Conservation (phyloP, 1,139 yeast genomes). For the Geotrichum macrosporum region DNA sequence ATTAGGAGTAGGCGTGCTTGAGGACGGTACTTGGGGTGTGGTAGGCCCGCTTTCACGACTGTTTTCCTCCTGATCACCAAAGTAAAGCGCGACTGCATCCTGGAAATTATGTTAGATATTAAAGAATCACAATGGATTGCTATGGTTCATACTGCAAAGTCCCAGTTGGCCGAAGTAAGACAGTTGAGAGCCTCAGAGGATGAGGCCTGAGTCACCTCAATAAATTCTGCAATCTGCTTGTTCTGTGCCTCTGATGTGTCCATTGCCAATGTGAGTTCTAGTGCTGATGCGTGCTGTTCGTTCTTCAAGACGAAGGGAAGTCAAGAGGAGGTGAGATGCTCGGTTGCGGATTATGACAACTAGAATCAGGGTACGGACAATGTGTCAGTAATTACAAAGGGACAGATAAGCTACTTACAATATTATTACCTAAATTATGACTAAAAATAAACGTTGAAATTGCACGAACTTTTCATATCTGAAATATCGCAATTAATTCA, state of each 20-base stretch:
- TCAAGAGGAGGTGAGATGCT: no score
- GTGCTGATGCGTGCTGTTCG: no score
- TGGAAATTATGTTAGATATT: not conserved
- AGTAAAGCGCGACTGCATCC: slow-evolving; percentile 14
- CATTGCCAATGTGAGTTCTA: no score
- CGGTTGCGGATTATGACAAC: no score
- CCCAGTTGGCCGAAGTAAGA: slow-evolving; percentile 41
- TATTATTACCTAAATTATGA: no score
- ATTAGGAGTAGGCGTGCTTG: slow-evolving; percentile 9
- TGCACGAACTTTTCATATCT: no score
- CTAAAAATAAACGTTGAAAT: no score
- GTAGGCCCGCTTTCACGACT: slow-evolving; percentile 3
- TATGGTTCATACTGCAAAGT: slow-evolving; percentile 34
- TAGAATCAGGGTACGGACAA: no score
- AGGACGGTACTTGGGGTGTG: slow-evolving; percentile 5
- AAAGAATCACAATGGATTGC: slow-evolving; percentile 13
- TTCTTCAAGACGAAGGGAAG: no score
- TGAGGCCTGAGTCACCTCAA: slow-evolving; percentile 46
- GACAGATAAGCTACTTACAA: no score
- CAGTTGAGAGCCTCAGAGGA: slow-evolving; percentile 45
- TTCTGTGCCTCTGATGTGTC: slow-evolving; percentile 4
- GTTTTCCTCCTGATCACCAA: slow-evolving; percentile 8
- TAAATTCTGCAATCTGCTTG: slow-evolving; percentile 47
- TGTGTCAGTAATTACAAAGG: no score
- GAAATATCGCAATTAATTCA: no score